A percentile compares a stretch with the other conserved stretches of the same genome.
Evolutionary conservation across 2,329 filamentous ascomycete species (phyloP).

Genomic region (Lecanoromycetidae sp.): DNA sequence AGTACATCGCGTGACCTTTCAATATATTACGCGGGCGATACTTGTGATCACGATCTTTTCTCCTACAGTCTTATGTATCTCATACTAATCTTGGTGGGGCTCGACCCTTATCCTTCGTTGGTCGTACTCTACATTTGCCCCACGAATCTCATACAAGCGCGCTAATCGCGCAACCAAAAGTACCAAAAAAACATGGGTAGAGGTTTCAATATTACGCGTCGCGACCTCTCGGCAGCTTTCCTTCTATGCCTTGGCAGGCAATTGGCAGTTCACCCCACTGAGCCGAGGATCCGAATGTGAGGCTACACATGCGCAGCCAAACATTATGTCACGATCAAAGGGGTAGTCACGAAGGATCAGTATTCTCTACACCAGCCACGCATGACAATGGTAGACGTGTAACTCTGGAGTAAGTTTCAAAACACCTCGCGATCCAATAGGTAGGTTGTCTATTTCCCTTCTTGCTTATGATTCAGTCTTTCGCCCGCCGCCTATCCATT

Average conservation of each 20-base stretch:
- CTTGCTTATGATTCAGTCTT: not conserved
- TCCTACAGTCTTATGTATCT: not conserved
- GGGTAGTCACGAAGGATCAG: not conserved
- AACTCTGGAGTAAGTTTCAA: constrained; percentile 5
- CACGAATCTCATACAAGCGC: constrained; percentile 1
- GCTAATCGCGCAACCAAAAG: constrained; percentile 3
- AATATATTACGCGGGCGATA: not conserved
- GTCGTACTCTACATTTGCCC: too few species aligned
- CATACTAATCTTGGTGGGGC: not conserved
- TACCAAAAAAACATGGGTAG: not conserved
- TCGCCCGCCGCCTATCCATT: not conserved
- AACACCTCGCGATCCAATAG: constrained; percentile 1
- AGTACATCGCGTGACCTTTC: too few species aligned
- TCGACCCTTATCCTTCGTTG: not conserved
- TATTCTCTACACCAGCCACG: too few species aligned
- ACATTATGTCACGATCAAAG: not conserved
- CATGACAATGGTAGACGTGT: too few species aligned
- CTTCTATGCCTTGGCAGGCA: not conserved
- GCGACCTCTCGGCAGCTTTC: too few species aligned
- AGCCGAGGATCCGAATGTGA: not conserved
- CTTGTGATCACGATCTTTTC: not conserved
- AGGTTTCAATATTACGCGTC: not conserved
- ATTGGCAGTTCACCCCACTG: not conserved
- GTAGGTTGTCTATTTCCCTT: not conserved
- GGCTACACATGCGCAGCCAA: constrained; percentile 1